These are phyloP conservation scores for Xylariaceae sp. DNA, from an alignment of 2,329 filamentous ascomycete genomes.

Conservation along the genomic window DNA sequence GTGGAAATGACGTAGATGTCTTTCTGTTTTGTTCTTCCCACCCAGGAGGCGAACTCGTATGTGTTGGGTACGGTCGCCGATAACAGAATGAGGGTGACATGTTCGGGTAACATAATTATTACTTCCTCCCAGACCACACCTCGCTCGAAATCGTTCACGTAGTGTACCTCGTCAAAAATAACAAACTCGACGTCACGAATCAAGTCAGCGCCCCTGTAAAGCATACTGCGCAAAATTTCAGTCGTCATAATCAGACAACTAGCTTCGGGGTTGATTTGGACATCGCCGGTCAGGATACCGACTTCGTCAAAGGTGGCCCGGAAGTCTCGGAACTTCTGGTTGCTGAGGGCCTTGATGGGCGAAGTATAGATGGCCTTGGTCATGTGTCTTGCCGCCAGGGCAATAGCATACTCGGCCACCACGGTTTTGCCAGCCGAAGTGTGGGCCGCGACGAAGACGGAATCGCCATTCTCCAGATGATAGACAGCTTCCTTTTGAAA, in stretches of 20 bases:
- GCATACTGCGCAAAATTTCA: slow-evolving; percentile 95
- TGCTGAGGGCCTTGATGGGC: slow-evolving; percentile 95
- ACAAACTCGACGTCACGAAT: slow-evolving; percentile 98
- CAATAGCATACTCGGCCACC: slow-evolving; percentile 96
- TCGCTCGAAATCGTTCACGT: slow-evolving; percentile 92
- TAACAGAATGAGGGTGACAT: slow-evolving; percentile 89
- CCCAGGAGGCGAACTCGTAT: slow-evolving; percentile 96
- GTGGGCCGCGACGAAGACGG: slow-evolving; percentile 95
- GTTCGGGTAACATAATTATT: slow-evolving; percentile 98
- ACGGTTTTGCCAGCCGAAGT: slow-evolving; percentile 98
- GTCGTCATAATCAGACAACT: slow-evolving; percentile 99
- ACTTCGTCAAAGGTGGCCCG: slow-evolving; percentile 88
- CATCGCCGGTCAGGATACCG: slow-evolving; percentile 92
- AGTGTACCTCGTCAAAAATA: slow-evolving; percentile 98
- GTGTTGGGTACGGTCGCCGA: slow-evolving; percentile 98
- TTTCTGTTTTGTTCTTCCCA: slow-evolving; percentile 95
- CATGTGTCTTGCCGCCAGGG: slow-evolving; percentile 95
- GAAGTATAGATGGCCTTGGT: slow-evolving; percentile 99
- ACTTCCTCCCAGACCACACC: slow-evolving; percentile 99
- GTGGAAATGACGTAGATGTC: slow-evolving; percentile 99
- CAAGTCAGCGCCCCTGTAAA: slow-evolving; percentile 91
- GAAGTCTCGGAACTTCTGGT: slow-evolving; percentile 98
- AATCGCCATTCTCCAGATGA: slow-evolving; percentile 92
- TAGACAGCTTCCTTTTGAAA: slow-evolving; percentile 99
- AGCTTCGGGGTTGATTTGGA: slow-evolving; percentile 95